A percentile compares a stretch with the other conserved stretches of the same genome.
These are phyloP conservation scores for Mycena chlorophos DNA, from an alignment of 768 basidiomycete genomes.

Conservation along the genomic window DNA sequence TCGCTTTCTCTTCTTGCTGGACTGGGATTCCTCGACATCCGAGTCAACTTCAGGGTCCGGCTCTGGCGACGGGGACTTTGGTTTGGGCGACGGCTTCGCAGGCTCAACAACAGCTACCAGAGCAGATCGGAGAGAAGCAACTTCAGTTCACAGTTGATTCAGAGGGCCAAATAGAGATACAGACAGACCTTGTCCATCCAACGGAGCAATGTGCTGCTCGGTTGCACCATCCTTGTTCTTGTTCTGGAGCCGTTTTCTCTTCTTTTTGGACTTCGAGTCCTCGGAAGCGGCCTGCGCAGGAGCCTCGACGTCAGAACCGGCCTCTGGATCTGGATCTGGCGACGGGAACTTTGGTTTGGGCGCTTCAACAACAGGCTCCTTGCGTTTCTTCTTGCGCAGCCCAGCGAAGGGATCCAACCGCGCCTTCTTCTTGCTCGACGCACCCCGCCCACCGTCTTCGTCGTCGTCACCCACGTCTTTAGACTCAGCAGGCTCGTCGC, in stretches of 20 bases:
- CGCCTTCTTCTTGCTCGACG: constrained; percentile 59
- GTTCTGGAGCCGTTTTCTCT: constrained; percentile 20
- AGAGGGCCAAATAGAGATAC: neutral
- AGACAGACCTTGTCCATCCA: neutral
- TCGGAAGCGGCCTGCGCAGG: neutral
- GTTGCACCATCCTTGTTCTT: neutral
- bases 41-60: no score
- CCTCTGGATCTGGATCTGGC: neutral
- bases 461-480: constrained; percentile 48
- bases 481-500: constrained; percentile 28
- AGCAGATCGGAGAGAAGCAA: no score
- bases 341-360: neutral
- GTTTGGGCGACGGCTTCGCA: no score
- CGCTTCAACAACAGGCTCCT: constrained; percentile 26
- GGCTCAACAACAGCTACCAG: no score
- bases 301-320: neutral
- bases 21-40: no score
- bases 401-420: constrained; percentile 59
- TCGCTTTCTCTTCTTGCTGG: no score
- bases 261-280: constrained; percentile 5
- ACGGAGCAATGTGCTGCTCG: neutral
- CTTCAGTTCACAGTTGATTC: neutral
- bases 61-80: no score
- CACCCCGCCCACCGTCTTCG: constrained; percentile 50
- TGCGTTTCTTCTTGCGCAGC: constrained; percentile 48